phyloP scores from a whole-genome alignment of 1,284 basidiomycete genomes.

The Leccinum pachyderme region DNA sequence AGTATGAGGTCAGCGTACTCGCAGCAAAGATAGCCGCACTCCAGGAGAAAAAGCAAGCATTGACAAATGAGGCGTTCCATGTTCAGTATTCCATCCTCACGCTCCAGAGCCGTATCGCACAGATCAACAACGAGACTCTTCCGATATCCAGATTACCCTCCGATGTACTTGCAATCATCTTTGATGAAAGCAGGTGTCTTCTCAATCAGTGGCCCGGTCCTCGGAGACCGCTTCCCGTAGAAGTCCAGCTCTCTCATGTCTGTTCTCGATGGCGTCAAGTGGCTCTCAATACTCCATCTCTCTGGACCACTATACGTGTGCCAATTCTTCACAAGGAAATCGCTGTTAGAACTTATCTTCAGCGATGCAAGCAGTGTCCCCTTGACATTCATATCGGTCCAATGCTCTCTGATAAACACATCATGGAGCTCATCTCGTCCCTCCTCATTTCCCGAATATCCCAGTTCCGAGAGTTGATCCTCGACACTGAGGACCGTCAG shows the following conservation, averaged over 20 bases:
- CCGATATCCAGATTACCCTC: slow-evolving; percentile 31
- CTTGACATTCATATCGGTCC: slow-evolving; percentile 31
- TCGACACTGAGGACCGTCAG: slow-evolving; percentile 33
- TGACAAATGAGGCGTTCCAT: slow-evolving; percentile 26
- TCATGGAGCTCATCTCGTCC: slow-evolving; percentile 28
- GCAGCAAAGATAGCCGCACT: slow-evolving; percentile 20
- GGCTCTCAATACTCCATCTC: slow-evolving; percentile 31
- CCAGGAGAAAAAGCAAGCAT: slow-evolving; percentile 22
- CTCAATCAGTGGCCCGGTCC: slow-evolving; percentile 30
- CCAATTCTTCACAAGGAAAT: slow-evolving; percentile 33
- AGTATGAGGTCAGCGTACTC: slow-evolving; percentile 28
- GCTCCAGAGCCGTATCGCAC: slow-evolving; percentile 34
- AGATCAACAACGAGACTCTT: slow-evolving; percentile 32
- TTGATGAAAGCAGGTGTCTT: slow-evolving; percentile 31
- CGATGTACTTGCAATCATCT: slow-evolving; percentile 34
- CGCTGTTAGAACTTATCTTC: slow-evolving; percentile 25
- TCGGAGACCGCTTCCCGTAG: slow-evolving; percentile 31
- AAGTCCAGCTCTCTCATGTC: slow-evolving; percentile 35
- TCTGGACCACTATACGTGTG: slow-evolving; percentile 34
- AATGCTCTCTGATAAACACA: slow-evolving; percentile 24
- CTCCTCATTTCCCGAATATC: slow-evolving; percentile 30
- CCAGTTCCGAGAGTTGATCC: slow-evolving; percentile 32
- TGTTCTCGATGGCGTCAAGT: slow-evolving; percentile 34
- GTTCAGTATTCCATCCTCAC: slow-evolving; percentile 30
- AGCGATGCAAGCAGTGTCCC: slow-evolving; percentile 33